Conservation (phyloP, 2,329 filamentous ascomycete genomes). For the Ilyonectria robusta region DNA sequence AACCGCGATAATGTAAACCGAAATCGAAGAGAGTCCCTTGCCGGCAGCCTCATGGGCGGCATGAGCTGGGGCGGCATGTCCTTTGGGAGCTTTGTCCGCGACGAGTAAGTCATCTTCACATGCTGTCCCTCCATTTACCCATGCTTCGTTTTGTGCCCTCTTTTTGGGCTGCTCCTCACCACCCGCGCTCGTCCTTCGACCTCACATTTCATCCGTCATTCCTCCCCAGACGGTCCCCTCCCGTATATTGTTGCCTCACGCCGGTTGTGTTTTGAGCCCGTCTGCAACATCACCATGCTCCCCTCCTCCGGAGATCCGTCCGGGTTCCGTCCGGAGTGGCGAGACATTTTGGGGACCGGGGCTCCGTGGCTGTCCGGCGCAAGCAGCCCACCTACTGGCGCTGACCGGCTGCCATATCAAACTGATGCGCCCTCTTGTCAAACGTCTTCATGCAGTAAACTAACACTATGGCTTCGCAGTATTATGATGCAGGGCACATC, state of each 20-base stretch:
- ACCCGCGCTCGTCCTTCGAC: neutral
- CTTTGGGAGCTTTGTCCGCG: slow-evolving; percentile 95
- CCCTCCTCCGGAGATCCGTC: slow-evolving; percentile 11
- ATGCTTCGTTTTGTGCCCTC: slow-evolving; percentile 11
- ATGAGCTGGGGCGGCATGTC: slow-evolving; percentile 99
- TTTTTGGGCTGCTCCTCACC: slow-evolving; percentile 17
- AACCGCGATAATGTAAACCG: slow-evolving; percentile 72
- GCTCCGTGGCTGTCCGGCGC: slow-evolving; percentile 35
- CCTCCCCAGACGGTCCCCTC: neutral
- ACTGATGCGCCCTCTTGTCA: slow-evolving; percentile 27
- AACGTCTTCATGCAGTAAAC: slow-evolving; percentile 25
- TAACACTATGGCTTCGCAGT: slow-evolving; percentile 63
- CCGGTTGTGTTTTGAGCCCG: slow-evolving; percentile 2
- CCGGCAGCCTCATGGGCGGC: slow-evolving; percentile 79
- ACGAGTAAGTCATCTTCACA: slow-evolving; percentile 81
- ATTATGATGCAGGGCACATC: slow-evolving; percentile 97
- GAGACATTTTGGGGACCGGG: slow-evolving; percentile 41
- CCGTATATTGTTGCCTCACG: neutral
- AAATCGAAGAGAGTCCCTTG: slow-evolving; percentile 73
- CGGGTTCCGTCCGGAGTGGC: slow-evolving; percentile 36
- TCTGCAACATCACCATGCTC: slow-evolving; percentile 10
- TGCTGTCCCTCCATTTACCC: slow-evolving; percentile 27
- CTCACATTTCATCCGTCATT: slow-evolving; percentile 3
- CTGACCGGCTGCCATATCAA: slow-evolving; percentile 19
- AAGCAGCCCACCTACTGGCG: slow-evolving; percentile 25